A percentile compares a stretch with the other conserved stretches of the same genome.
Conservation (phyloP, 169 alveolate species). For the Toxoplasma gondii region DNA sequence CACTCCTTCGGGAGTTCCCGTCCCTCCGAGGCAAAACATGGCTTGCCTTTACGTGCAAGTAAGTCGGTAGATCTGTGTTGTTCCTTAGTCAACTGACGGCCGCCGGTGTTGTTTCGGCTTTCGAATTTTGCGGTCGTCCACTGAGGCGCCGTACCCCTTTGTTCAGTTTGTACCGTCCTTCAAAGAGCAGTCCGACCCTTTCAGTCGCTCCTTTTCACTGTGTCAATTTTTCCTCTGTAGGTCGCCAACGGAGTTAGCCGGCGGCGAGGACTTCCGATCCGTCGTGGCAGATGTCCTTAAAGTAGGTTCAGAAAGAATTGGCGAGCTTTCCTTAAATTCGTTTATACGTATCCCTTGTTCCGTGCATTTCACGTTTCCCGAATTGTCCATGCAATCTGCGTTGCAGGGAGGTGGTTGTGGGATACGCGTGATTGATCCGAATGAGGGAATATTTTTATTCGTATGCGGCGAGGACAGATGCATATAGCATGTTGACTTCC, state of each 20-base stretch:
- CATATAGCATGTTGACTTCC: too few relatives aligned
- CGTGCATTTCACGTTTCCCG: too few relatives aligned
- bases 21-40: neutral
- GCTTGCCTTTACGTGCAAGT: conserved; percentile 29
- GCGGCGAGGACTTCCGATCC: conserved; percentile 37
- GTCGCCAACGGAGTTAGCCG: neutral
- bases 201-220: neutral
- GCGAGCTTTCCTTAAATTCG: neutral
- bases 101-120: neutral
- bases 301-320: neutral
- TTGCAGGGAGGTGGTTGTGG: too few relatives aligned
- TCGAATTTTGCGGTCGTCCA: neutral
- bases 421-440: too few relatives aligned
- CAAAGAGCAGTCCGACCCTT: neutral
- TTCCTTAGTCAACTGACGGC: neutral
- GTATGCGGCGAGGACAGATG: too few relatives aligned
- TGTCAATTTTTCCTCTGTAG: neutral
- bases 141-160: neutral
- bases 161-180: neutral
- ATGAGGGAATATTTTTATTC: too few relatives aligned
- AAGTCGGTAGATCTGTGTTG: neutral
- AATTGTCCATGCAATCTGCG: too few relatives aligned
- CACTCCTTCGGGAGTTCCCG: conserved; percentile 38
- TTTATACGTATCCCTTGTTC: neutral
- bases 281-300: neutral